Base-by-base conservation (phyloP, 768 basidiomycete species). In the Mycena sanguinolenta region DNA sequence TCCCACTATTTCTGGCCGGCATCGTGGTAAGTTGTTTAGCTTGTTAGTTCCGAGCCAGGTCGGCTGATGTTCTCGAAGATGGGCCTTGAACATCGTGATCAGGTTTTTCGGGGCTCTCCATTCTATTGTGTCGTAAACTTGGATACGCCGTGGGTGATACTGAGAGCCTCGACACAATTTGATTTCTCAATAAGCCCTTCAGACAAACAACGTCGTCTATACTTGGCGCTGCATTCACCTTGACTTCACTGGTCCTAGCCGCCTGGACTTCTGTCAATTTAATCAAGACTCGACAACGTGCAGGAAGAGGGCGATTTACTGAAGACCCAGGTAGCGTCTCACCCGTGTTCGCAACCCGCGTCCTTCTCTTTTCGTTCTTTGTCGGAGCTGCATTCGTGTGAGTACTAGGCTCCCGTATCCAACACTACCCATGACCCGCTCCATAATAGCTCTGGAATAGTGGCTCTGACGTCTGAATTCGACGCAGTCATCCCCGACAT, bases 321-420 rank as follows among this genome's bases (percentile, higher is more conserved):
- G 39, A 71, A 8, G 63, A 68, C 39, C 17, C 44, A 13, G 55
- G 55, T 23, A 46, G 82, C 78, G 63, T 85, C 82, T 69, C 86
- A 82, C 72, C 87, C 80, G 27, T 90, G 3, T 72, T 69, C 34
- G 60, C 60, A 3, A 17, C 62, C 4, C 72, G 72, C 7, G 63
- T 67, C 13, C 30, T 73, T 2, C 10, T 69, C 12, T 73, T 73
- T 46, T 69, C 72, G 9, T 12, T 58, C 0, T 69, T 73, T 23
- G 60, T 69, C 1, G 67, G 46, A 8, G 60, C 64, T 23, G 72
- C 72, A 28, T 73, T 73, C 39, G 59, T 73, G 67, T 72, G 46
- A 67, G 70, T 62, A 0, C 54, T 12, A 4, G 42, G 13, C 28
- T 19, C 28, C 30, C 14, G 13, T 14, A 16, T 17, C 3, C 8